Conservation (phyloP, 2,329 filamentous ascomycete genomes). For the Aspergillus aculeatinus region DNA sequence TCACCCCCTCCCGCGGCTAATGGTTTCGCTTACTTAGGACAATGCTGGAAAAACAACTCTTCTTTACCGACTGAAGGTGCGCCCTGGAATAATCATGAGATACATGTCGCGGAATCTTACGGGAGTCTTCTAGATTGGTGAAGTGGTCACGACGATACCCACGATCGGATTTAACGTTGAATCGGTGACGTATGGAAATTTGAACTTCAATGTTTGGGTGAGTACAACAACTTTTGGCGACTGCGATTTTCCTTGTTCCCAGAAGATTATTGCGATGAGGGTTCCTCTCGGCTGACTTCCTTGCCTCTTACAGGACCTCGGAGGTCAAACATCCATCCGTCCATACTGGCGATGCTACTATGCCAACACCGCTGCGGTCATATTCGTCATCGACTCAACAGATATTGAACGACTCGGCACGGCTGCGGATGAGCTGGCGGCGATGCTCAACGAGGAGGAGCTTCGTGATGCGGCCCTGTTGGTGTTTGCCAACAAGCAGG, state of each 20-base stretch:
- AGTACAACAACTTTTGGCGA: conserved; percentile 27
- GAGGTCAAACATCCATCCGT: conserved; percentile 96
- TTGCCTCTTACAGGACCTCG: conserved; percentile 65
- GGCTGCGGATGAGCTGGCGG: conserved; percentile 84
- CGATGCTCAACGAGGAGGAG: conserved; percentile 97
- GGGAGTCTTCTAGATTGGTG: conserved; percentile 69
- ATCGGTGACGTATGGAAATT: conserved; percentile 95
- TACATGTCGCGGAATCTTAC: not conserved
- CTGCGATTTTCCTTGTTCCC: not conserved
- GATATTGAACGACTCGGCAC: conserved; percentile 94
- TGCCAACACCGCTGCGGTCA: conserved; percentile 94
- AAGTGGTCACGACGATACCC: conserved; percentile 97
- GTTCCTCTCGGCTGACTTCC: not conserved
- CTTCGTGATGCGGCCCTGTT: conserved; percentile 86
- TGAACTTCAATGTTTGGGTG: conserved; percentile 99
- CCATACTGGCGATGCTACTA: conserved; percentile 99
- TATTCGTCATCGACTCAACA: conserved; percentile 97
- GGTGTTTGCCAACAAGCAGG: conserved; percentile 98
- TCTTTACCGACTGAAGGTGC: conserved; percentile 90
- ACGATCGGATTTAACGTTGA: conserved; percentile 99
- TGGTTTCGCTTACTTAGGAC: conserved; percentile 59
- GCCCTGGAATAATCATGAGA: not conserved
- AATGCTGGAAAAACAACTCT: conserved; percentile 98
- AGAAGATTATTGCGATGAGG: not conserved
- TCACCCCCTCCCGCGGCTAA: conserved; percentile 12